Percentiles rank a stretch among this genome's conserved stretches.
Evolutionary conservation across 495 filamentous ascomycete species (phyloP).

Genomic region (Lepidopterella palustris): DNA sequence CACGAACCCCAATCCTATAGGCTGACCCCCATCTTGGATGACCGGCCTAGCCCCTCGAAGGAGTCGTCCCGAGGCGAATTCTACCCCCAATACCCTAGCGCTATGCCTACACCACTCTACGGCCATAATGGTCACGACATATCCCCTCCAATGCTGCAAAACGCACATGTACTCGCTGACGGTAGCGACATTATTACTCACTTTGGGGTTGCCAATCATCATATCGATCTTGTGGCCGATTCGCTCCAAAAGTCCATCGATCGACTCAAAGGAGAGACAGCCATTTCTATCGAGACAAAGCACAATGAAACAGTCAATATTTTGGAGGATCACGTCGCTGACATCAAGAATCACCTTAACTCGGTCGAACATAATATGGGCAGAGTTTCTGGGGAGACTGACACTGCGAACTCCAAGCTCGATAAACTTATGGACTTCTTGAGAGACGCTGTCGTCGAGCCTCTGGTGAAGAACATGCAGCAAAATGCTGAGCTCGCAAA

Average conservation of each 20-base stretch:
- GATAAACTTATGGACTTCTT: constrained; percentile 19
- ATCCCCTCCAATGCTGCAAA: background rate
- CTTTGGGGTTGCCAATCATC: constrained; percentile 25
- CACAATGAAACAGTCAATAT: constrained; percentile 10
- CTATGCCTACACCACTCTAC: constrained; percentile 27
- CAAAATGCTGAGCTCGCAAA: background rate
- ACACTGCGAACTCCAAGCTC: constrained; percentile 7
- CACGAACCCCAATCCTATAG: background rate
- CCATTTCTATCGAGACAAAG: constrained; percentile 1
- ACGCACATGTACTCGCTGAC: constrained; percentile 2
- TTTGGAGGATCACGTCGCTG: constrained; percentile 12
- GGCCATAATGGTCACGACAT: background rate
- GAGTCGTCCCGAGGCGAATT: constrained; percentile 8
- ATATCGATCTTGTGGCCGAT: constrained; percentile 19
- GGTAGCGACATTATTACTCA: constrained; percentile 22
- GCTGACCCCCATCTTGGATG: background rate
- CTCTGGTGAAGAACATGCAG: constrained; percentile 1
- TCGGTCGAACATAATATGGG: constrained; percentile 10
- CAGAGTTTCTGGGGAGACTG: constrained; percentile 1
- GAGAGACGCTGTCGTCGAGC: constrained; percentile 9
- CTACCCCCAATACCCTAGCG: constrained; percentile 16
- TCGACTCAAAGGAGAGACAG: background rate
- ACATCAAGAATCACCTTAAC: constrained; percentile 15
- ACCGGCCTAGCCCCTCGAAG: background rate
- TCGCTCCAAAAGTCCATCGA: background rate